Conservation (phyloP, 164 flowering plant species). For the Annona squamosa region DNA sequence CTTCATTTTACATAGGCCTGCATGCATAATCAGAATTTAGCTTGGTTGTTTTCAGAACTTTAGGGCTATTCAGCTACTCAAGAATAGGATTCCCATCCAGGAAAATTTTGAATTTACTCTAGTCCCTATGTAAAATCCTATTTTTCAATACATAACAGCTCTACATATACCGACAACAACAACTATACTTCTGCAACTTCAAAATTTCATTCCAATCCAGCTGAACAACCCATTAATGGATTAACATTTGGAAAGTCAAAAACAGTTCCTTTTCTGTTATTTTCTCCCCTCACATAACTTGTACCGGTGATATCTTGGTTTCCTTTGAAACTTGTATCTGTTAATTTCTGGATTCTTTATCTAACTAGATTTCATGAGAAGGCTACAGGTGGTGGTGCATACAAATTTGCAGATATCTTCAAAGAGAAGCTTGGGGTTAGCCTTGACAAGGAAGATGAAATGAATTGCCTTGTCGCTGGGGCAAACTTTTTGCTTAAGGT, state of each 20-base stretch:
- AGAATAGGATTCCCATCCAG: no score
- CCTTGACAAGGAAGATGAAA: conserved; percentile 78
- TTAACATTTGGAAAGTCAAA: not conserved
- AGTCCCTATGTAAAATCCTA: no score
- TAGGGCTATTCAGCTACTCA: not conserved
- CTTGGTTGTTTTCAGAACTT: not conserved
- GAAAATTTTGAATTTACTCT: no score
- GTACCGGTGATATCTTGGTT: not conserved
- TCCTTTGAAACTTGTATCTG: not conserved
- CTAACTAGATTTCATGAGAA: conserved; percentile 12
- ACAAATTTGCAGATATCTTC: conserved; percentile 58
- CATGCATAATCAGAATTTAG: not conserved
- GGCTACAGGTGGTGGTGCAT: conserved; percentile 89
- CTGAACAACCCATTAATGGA: not conserved
- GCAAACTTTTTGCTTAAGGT: conserved; percentile 87
- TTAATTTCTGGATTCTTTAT: not conserved
- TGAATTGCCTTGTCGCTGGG: conserved; percentile 75
- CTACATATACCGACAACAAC: no score
- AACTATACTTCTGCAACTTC: no score
- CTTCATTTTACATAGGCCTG: not conserved
- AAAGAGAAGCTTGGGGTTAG: conserved; percentile 60
- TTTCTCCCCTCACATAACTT: not conserved
- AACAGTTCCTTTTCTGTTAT: not conserved
- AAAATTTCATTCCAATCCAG: no score
- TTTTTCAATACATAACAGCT: no score